These are phyloP conservation scores for Aspergillus homomorphus DNA, from an alignment of 495 filamentous ascomycete species.

Conservation along the genomic window DNA sequence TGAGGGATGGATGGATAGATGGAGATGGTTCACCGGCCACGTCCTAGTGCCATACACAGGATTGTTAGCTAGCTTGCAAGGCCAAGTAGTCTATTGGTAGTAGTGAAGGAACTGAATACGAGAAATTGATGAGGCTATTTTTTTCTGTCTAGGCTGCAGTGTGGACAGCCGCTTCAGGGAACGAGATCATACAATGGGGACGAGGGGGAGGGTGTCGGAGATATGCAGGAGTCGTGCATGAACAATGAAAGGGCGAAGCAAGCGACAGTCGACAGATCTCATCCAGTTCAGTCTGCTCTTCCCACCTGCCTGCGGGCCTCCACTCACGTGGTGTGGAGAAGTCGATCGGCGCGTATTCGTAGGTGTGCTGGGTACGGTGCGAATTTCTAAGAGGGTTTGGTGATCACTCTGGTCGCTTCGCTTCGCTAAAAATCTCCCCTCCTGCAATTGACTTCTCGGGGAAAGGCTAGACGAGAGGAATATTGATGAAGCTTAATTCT, in stretches of 20 bases:
- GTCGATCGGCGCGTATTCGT: conserved; percentile 4
- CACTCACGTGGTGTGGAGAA: conserved; percentile 3
- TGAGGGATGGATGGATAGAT: no score
- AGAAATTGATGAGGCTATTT: background rate
- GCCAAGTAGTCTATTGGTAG: background rate
- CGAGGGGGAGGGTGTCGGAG: background rate
- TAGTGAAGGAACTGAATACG: background rate
- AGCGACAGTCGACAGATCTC: background rate
- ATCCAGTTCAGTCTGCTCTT: background rate
- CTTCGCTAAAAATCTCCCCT: background rate
- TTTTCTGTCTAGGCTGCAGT: background rate
- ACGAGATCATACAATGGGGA: no score
- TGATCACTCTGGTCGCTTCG: background rate
- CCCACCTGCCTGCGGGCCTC: conserved; percentile 2
- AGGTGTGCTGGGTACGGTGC: background rate
- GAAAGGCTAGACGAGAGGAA: background rate
- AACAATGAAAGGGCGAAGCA: background rate
- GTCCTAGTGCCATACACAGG: conserved; percentile 8
- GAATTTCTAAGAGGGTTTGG: background rate
- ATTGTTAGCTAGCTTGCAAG: background rate
- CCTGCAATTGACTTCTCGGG: background rate
- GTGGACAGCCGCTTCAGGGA: no score
- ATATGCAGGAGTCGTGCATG: conserved; percentile 5
- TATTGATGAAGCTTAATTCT: background rate
- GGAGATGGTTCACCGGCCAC: conserved; percentile 12